phyloP scores from a whole-genome alignment of 495 filamentous ascomycete genomes.

The Aspergillus biplanus region DNA sequence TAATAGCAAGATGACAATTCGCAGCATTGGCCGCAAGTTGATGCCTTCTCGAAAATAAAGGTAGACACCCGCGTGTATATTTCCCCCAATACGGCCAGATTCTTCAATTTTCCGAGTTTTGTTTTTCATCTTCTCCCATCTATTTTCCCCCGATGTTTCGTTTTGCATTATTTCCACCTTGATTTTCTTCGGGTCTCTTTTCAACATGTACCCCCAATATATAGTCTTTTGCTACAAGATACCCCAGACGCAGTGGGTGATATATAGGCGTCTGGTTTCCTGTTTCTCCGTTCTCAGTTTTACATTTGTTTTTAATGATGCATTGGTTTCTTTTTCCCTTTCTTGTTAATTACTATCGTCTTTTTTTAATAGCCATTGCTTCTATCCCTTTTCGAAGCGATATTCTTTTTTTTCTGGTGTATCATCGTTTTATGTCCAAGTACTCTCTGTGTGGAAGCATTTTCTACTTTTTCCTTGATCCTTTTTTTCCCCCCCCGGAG shows the following conservation, averaged over 20 bases:
- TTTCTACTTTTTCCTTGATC: background rate
- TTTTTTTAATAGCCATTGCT: background rate
- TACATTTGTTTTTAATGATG: background rate
- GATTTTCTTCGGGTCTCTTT: background rate
- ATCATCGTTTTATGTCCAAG: background rate
- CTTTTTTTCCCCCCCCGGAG: background rate
- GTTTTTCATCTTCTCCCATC: background rate
- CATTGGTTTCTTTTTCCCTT: background rate
- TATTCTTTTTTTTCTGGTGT: background rate
- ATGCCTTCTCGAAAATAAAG: slow-evolving; percentile 32
- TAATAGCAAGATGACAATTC: slow-evolving; percentile 44
- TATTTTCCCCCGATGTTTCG: background rate
- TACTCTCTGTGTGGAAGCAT: background rate
- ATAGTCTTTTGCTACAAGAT: slow-evolving; percentile 3
- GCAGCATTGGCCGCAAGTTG: slow-evolving; percentile 48
- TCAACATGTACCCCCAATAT: background rate
- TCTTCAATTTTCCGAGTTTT: background rate
- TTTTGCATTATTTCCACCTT: background rate
- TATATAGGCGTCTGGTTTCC: slow-evolving; percentile 6
- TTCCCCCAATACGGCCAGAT: background rate
- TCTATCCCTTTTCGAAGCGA: background rate
- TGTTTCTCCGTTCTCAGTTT: background rate
- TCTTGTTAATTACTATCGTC: background rate
- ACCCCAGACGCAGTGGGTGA: slow-evolving; percentile 7
- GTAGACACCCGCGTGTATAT: background rate